These are phyloP conservation scores for Coccomyxa subellipsoidea DNA, from an alignment of 163 green algal species.

Conservation along the genomic window DNA sequence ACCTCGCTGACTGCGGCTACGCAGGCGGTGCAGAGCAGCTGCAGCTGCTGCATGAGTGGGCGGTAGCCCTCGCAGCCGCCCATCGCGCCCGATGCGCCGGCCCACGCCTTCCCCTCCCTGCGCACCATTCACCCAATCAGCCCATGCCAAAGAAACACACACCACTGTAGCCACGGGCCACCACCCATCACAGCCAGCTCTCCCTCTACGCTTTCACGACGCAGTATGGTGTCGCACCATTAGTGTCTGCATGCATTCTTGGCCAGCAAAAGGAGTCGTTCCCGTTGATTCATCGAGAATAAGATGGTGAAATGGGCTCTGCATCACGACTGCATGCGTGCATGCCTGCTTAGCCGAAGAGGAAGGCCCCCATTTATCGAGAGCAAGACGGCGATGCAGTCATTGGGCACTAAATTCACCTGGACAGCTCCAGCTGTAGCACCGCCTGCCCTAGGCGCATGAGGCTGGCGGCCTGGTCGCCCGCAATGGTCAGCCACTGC, in stretches of 20 bases:
- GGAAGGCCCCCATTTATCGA: too few species aligned
- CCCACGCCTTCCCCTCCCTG: slow-evolving; percentile 3
- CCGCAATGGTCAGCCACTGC: slow-evolving; percentile 40
- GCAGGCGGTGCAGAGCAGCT: background rate
- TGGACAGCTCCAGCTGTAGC: slow-evolving; percentile 51
- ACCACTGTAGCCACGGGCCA: too few species aligned
- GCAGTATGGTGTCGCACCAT: background rate
- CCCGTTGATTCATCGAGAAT: too few species aligned
- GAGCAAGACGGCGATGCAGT: too few species aligned
- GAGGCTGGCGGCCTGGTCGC: slow-evolving; percentile 23
- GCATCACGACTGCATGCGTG: background rate
- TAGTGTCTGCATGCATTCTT: background rate
- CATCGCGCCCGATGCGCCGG: background rate
- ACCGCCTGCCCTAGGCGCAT: slow-evolving; percentile 31
- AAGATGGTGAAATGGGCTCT: too few species aligned
- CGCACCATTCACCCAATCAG: too few species aligned
- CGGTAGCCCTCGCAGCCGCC: background rate
- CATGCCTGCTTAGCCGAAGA: too few species aligned
- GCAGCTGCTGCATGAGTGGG: slow-evolving; percentile 10
- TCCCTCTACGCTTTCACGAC: background rate
- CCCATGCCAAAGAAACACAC: too few species aligned
- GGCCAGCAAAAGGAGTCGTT: too few species aligned
- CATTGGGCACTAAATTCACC: background rate
- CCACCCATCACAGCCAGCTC: too few species aligned
- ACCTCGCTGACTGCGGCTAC: background rate